phyloP scores from a whole-genome alignment of 1,139 yeast genomes.

The Yamadazyma atlantica region DNA sequence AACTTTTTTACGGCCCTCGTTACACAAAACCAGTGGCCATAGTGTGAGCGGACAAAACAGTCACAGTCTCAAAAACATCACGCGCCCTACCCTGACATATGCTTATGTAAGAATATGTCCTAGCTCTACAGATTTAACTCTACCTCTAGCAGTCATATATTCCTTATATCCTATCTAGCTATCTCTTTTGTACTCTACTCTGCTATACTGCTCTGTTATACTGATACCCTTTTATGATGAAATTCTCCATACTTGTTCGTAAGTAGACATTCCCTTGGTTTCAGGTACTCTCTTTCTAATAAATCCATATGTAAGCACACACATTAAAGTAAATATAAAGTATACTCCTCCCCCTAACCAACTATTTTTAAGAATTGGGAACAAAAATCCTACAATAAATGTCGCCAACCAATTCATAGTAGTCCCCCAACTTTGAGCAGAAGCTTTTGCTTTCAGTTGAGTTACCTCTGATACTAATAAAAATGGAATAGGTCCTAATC shows the following conservation, averaged over 20 bases:
- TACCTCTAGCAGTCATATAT: no score
- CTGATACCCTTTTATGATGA: no score
- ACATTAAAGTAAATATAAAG: constrained; percentile 62
- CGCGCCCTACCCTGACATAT: background rate
- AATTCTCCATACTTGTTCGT: constrained; percentile 62
- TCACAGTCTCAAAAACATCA: background rate
- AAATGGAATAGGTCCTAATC: constrained; percentile 94
- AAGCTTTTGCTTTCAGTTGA: constrained; percentile 73
- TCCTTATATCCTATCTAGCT: no score
- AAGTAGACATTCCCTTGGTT: constrained; percentile 64
- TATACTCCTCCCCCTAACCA: constrained; percentile 80
- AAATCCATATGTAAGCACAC: constrained; percentile 49
- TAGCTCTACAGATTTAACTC: no score
- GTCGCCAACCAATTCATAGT: constrained; percentile 91
- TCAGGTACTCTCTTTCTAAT: constrained; percentile 63
- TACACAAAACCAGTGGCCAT: background rate
- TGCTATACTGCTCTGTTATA: no score
- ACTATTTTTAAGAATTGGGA: constrained; percentile 66
- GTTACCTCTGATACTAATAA: constrained; percentile 86
- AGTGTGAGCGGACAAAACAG: background rate
- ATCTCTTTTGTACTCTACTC: no score
- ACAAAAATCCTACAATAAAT: constrained; percentile 73
- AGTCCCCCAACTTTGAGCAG: constrained; percentile 92
- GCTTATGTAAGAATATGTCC: background rate
- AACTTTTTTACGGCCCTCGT: constrained; percentile 1